Evolutionary conservation across 2,329 filamentous ascomycete genomes (phyloP), one percentile per base, ranked within the genome.

Genomic region (Fusarium camptoceras): DNA sequence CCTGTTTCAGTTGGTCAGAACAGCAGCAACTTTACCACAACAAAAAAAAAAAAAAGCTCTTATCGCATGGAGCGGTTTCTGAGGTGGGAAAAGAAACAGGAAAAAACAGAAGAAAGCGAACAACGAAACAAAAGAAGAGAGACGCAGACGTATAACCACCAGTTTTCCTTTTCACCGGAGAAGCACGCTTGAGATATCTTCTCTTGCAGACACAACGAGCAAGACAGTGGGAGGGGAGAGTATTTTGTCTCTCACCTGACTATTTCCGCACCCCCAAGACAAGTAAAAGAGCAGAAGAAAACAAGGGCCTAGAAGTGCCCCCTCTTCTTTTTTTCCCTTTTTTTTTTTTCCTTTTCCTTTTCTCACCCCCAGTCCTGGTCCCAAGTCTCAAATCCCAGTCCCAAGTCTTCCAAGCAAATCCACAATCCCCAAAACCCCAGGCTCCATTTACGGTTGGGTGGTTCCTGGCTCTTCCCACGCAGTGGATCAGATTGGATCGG

Each of bases 381-480:
- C 42, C 41, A 63, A 49, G 61, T 64, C 60, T 58, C 62, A 65
- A 64, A 64, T 67, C 65, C 68, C 56, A 71, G 68, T 66, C 66
- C 64, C 53, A 57, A 56, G 58, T 60, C 47, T 53, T 22, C 47
- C 55, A 54, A 53, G 61, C 60, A 64, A 70, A 64, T 48, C 69
- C 69, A 61, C 60, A 68, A 68, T 72, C 57, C 59, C 70, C 63
- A 64, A 72, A 68, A 71, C 61, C 67, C 67, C 67, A 71, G 62
- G 62, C 67, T 59, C 63, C 67, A 70, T 70, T 64, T 70, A 64
- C 67, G 64, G 66, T 62, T 71, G 63, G 67, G 60, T 55, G 70
- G 71, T 73, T 71, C 71, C 71, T 73, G 70, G 70, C 59, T 71
- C 57, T 50, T 70, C 67, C 57, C 67, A 66, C 51, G 61, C 42